Conservation (phyloP, 169 alveolate genomes). For the Plasmodium chabaudi region DNA sequence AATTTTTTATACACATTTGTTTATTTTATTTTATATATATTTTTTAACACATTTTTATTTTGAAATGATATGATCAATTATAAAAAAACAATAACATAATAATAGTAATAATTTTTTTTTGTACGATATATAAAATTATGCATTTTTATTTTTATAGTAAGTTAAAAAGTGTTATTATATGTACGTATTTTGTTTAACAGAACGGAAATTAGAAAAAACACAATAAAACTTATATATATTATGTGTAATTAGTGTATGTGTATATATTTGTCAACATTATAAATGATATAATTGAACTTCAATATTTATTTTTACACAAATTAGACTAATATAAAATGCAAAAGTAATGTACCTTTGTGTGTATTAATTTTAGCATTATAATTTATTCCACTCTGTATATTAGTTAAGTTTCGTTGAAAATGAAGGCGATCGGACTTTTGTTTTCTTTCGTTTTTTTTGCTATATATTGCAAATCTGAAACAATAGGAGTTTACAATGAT, state of each 20-base stretch:
- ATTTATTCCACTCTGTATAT: constrained; percentile 1
- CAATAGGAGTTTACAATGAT: constrained; percentile 12
- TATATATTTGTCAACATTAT: too few relatives aligned
- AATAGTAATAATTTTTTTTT: too few relatives aligned
- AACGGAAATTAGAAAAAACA: too few relatives aligned
- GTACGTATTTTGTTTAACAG: too few relatives aligned
- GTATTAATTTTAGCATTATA: background rate
- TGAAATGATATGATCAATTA: background rate
- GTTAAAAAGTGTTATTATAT: too few relatives aligned
- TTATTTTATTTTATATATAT: constrained; percentile 5
- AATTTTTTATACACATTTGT: background rate
- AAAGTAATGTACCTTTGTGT: constrained; percentile 29
- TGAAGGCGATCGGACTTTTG: constrained; percentile 37
- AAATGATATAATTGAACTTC: too few relatives aligned
- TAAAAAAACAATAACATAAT: background rate
- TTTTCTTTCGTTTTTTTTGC: constrained; percentile 40
- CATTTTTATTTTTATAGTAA: too few relatives aligned
- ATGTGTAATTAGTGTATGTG: too few relatives aligned
- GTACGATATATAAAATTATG: too few relatives aligned
- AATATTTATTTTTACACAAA: too few relatives aligned
- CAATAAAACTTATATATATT: too few relatives aligned
- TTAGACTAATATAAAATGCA: constrained; percentile 18
- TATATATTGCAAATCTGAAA: constrained; percentile 25
- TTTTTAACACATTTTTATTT: background rate
- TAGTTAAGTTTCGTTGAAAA: constrained; percentile 27